Conservation (phyloP, 495 filamentous ascomycete genomes). For the Penicillium roqueforti region DNA sequence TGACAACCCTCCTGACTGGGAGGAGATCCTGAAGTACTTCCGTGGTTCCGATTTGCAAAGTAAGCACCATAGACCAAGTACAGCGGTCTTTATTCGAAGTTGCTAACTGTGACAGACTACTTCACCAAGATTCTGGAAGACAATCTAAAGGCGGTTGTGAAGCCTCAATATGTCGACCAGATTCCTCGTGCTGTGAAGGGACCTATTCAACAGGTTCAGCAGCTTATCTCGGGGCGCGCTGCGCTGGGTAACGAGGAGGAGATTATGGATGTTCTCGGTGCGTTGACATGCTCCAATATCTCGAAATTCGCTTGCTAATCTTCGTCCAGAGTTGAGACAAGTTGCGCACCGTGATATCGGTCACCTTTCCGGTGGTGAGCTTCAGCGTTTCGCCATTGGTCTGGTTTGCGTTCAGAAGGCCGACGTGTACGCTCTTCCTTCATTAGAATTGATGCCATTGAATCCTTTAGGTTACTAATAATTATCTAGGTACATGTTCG, state of each 20-base stretch:
- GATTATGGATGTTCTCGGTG: constrained; percentile 78
- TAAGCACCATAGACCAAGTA: constrained; percentile 34
- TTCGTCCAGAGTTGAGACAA: constrained; percentile 66
- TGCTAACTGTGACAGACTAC: constrained; percentile 63
- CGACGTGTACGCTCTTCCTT: constrained; percentile 65
- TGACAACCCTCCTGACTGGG: constrained; percentile 97
- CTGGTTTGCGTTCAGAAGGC: constrained; percentile 93
- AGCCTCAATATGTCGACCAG: constrained; percentile 99
- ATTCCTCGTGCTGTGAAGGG: constrained; percentile 87
- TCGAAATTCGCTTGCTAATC: constrained; percentile 19
- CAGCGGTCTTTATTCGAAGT: not conserved
- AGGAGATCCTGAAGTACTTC: constrained; percentile 97
- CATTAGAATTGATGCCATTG: not conserved
- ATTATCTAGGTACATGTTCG: constrained; percentile 83
- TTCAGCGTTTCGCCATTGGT: constrained; percentile 95
- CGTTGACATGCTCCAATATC: constrained; percentile 1
- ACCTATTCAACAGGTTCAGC: constrained; percentile 67
- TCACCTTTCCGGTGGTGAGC: constrained; percentile 89
- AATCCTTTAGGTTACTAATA: not conserved
- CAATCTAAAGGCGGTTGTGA: constrained; percentile 92
- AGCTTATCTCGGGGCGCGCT: constrained; percentile 66
- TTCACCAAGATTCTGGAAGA: constrained; percentile 98
- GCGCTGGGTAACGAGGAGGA: constrained; percentile 79
- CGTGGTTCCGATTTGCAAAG: constrained; percentile 95
- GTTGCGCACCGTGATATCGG: constrained; percentile 84